Conservation (phyloP, 805 yeast genomes). For the Tetrapisispora iriomotensis region DNA sequence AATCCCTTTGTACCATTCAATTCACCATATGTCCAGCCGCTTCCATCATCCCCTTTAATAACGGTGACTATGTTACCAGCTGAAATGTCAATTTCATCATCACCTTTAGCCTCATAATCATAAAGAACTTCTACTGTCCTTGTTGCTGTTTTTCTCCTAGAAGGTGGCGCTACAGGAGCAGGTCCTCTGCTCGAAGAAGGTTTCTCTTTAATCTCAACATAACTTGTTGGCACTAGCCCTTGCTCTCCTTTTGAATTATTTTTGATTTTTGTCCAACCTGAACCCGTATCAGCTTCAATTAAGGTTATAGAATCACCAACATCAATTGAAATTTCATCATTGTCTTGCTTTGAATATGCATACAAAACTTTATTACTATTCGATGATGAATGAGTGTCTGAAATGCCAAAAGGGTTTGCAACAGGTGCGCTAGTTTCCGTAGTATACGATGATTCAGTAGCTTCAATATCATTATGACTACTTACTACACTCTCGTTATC, state of each 20-base stretch:
- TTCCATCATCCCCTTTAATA: slow-evolving; percentile 60
- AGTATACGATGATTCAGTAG: background rate
- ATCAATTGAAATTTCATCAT: slow-evolving; percentile 58
- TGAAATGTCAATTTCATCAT: slow-evolving; percentile 61
- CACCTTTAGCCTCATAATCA: slow-evolving; percentile 68
- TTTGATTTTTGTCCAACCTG: slow-evolving; percentile 81
- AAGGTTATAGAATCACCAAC: slow-evolving; percentile 56
- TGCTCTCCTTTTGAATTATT: slow-evolving; percentile 36
- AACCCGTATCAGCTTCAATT: slow-evolving; percentile 67
- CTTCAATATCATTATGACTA: background rate
- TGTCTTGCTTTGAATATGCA: slow-evolving; percentile 55
- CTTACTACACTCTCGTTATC: background rate
- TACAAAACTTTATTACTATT: slow-evolving; percentile 45
- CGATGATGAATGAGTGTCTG: background rate
- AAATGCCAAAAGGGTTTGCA: too few species aligned
- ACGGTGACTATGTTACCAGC: slow-evolving; percentile 70
- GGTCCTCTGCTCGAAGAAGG: slow-evolving; percentile 32
- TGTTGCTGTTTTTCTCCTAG: slow-evolving; percentile 38
- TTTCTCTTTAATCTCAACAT: slow-evolving; percentile 41
- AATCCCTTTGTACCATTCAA: slow-evolving; percentile 54
- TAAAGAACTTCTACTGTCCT: slow-evolving; percentile 58
- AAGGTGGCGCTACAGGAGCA: slow-evolving; percentile 72
- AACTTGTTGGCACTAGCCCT: slow-evolving; percentile 84
- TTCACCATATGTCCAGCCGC: slow-evolving; percentile 95
- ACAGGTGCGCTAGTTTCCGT: background rate